Evolutionary conservation across 1,284 basidiomycete species (phyloP).

Genomic region (Amylostereum areolatum): DNA sequence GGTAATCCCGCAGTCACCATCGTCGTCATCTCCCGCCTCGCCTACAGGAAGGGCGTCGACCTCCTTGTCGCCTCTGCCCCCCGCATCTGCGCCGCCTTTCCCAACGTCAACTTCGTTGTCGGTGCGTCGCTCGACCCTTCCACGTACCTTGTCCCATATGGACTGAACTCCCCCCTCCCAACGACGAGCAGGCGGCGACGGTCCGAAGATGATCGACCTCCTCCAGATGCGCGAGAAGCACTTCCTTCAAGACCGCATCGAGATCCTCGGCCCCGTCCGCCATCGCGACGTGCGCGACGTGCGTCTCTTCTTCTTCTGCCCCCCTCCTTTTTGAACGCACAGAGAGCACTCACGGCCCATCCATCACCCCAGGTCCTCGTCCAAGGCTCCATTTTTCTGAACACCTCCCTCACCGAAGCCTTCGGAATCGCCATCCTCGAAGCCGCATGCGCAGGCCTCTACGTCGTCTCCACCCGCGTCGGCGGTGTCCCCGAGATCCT

Average conservation of each 20-base stretch:
- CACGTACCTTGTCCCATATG: not conserved
- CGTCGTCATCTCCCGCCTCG: conserved; percentile 90
- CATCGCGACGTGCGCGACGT: conserved; percentile 83
- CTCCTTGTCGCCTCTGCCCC: conserved; percentile 91
- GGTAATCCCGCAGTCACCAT: conserved; percentile 67
- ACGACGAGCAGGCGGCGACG: conserved; percentile 69
- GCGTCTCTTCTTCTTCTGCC: conserved; percentile 19
- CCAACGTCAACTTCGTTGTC: conserved; percentile 84
- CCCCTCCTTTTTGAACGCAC: too few species aligned
- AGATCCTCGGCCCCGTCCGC: conserved; percentile 78
- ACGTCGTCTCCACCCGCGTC: conserved; percentile 91
- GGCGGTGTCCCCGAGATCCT: conserved; percentile 96
- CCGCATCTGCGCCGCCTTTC: conserved; percentile 78
- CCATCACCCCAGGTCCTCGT: conserved; percentile 59
- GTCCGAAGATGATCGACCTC: conserved; percentile 92
- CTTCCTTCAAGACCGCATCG: conserved; percentile 85
- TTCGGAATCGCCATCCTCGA: conserved; percentile 97
- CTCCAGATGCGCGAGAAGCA: conserved; percentile 95
- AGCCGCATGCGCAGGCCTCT: conserved; percentile 91
- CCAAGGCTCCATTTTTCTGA: conserved; percentile 88
- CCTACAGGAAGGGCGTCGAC: conserved; percentile 96
- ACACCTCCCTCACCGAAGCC: conserved; percentile 93
- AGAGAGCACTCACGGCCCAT: conserved; percentile 1
- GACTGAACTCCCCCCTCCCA: not conserved
- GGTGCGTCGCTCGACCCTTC: conserved; percentile 40